Evolutionary conservation across 371 early-diverging fungal species (phyloP).

Genomic region (Mortierella sp.): DNA sequence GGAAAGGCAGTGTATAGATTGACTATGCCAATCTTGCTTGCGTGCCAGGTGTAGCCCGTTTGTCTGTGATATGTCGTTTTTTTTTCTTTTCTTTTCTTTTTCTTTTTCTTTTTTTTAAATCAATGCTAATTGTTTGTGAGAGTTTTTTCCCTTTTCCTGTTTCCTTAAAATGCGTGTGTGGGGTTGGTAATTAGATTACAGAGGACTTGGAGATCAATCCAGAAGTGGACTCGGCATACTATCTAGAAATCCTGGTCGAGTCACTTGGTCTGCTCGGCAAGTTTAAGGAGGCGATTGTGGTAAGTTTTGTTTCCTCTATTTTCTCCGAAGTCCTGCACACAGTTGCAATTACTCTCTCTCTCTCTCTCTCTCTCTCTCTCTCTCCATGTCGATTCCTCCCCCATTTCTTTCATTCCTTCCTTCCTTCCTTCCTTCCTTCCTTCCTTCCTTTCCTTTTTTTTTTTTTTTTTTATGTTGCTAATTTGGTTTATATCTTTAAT

Average conservation of each 20-base stretch:
- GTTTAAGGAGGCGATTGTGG: conserved; percentile 82
- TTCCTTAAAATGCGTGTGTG: not conserved
- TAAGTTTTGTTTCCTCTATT: conserved; percentile 32
- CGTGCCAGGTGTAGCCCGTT: too few relatives aligned
- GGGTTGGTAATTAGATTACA: conserved; percentile 55
- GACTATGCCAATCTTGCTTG: too few relatives aligned
- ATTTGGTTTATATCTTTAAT: not conserved
- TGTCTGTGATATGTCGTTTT: not conserved
- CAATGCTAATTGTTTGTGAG: conserved; percentile 2
- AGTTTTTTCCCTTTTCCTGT: not conserved
- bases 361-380: not conserved
- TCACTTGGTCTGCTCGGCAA: conserved; percentile 79
- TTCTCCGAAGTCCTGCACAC: not conserved
- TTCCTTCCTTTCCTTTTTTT: not conserved
- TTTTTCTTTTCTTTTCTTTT: not conserved
- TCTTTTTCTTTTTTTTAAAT: not conserved
- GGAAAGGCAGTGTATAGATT: too few relatives aligned
- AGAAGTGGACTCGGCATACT: conserved; percentile 92
- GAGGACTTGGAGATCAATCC: conserved; percentile 84
- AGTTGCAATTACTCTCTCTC: not conserved
- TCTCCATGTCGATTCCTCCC: not conserved
- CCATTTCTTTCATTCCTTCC: not conserved
- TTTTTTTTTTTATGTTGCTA: not conserved
- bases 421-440: too few relatives aligned
- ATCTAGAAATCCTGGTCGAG: conserved; percentile 88